Percentiles rank a stretch among this genome's conserved stretches.
These are phyloP conservation scores for Microstegium vimineum DNA, from an alignment of 176 grass and related monocot species.

Conservation along the genomic window DNA sequence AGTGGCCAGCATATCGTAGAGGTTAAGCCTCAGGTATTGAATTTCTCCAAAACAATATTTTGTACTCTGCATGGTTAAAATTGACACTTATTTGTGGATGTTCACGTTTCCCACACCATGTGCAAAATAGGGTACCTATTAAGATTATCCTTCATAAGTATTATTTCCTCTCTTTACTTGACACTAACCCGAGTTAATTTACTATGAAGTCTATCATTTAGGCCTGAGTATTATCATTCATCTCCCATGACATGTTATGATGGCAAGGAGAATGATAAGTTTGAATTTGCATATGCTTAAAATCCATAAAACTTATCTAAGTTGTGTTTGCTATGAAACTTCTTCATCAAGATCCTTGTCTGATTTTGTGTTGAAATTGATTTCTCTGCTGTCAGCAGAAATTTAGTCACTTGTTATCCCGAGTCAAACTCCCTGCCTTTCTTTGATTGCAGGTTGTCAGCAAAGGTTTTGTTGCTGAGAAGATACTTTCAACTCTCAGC, in stretches of 20 bases:
- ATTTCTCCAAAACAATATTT: constrained; percentile 1
- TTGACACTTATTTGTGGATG: not conserved
- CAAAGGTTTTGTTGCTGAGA: constrained; percentile 64
- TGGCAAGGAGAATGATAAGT: not conserved
- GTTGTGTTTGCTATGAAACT: not conserved
- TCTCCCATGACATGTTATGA: not conserved
- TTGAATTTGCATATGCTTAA: not conserved
- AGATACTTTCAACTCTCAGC: constrained; percentile 51
- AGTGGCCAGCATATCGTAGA: constrained; percentile 41
- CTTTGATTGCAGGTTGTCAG: constrained; percentile 48
- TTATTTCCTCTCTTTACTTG: constrained; percentile 1
- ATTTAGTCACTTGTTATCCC: constrained; percentile 1
- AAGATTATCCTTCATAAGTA: not conserved
- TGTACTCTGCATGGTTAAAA: not conserved
- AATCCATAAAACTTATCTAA: not conserved
- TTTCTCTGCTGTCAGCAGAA: not conserved
- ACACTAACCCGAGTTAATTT: not conserved
- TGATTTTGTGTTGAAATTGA: not conserved
- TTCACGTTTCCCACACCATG: not conserved
- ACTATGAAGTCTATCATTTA: not conserved
- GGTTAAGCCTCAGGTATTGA: constrained; percentile 46
- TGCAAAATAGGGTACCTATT: not conserved
- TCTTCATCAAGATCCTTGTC: not conserved
- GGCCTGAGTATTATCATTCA: not conserved
- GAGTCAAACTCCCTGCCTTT: constrained; percentile 5